Base-by-base conservation (phyloP, 108 stramenopile genomes). In the Skeletonema menzelii region DNA sequence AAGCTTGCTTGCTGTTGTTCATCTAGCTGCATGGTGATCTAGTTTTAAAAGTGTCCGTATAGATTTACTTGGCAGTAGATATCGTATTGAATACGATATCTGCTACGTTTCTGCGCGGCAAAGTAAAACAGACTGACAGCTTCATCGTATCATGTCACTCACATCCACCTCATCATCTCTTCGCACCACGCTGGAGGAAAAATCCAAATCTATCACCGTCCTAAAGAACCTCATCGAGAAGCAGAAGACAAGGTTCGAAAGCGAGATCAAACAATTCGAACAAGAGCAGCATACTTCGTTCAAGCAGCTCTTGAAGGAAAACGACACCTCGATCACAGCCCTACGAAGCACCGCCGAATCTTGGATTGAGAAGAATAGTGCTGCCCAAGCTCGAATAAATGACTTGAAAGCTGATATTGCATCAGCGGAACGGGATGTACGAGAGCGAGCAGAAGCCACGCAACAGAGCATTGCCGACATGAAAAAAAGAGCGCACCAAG, bases 341-440 rank as follows among this genome's bases (percentile, higher is more conserved):
- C 55, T 69, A 0, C 24, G 22, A 8, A 8, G 47, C n/a, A 32
- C 56, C 10, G 47, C 60, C 19, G 75, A 76, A 30, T 35, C 55
- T n/a, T 37, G 62, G 30, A 38, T 24, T 1, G 40, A 63, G 19
- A 76, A 63, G 59, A 76, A 76, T 27, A 38, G 28, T 31, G 31
- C n/a, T 3, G 47, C 68, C 1, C 59, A 69, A 69, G 40, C 47
- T 55, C 26, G 61, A 2, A 30, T 57, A 12, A 30, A 71, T 7
- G 46, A 62, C 3, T 47, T 71, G 44, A 37, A 59, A 38, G 70
- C 59, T 28, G 34, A 61, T 22, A 27, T 60, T 17, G 20, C 69
- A 63, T 38, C 71, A 17, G 80, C 65, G 61, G 80, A 81, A 59
- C 8, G 37, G 8, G 53, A 53, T 13, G 70, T 70, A 69, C 49